Base-by-base conservation (phyloP, 805 yeast species). In the Yarrowia divulgata region DNA sequence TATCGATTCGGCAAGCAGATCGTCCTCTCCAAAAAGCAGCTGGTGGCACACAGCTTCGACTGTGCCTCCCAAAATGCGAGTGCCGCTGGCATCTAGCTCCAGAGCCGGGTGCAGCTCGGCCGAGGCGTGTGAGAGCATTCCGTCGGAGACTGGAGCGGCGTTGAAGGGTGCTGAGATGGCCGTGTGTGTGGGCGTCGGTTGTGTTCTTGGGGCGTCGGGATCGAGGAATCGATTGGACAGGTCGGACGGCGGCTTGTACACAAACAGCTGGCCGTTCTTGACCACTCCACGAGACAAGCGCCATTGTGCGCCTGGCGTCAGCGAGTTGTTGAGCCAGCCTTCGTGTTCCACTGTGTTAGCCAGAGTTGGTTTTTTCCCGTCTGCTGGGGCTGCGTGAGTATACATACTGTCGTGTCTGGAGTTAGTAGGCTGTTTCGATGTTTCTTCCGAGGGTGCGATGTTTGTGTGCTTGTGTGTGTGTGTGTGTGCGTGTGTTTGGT, bases 1-100 rank as follows among this genome's bases (percentile, higher is more conserved):
- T n/a, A 85, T 76, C 68, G 83, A 84, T 35, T 75, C 78, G 18
- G 82, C 79, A 23, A 81, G 77, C 54, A 78, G 78, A 34, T 78
- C 79, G 69, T 79, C 81, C 23, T 77, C 79, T 70, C 83, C 83
- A 76, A 88, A 88, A 16, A 92, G 76, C 34, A 91, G 80, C 3
- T 90, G 85, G 78, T 93, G 98, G 69, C 93, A 86, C 45, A 93
- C 81, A 57, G 93, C 85, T 76, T 93, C 97, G 12, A 85, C 74
- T 0, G 91, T 76, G 19, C 91, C 91, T 29, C 85, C 82, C 8
- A 82, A 72, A 23, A 84, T 79, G 19, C 84, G 83, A 9, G 55
- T 37, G 23, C 85, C 83, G 4, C 79, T 75, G 18, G 77, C 75
- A 74, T 88, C 91, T 69, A 85, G 71, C 42, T 78, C 81, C 37